These are phyloP conservation scores for Psilocybe cubensis DNA, from an alignment of 768 basidiomycete species.

Conservation along the genomic window DNA sequence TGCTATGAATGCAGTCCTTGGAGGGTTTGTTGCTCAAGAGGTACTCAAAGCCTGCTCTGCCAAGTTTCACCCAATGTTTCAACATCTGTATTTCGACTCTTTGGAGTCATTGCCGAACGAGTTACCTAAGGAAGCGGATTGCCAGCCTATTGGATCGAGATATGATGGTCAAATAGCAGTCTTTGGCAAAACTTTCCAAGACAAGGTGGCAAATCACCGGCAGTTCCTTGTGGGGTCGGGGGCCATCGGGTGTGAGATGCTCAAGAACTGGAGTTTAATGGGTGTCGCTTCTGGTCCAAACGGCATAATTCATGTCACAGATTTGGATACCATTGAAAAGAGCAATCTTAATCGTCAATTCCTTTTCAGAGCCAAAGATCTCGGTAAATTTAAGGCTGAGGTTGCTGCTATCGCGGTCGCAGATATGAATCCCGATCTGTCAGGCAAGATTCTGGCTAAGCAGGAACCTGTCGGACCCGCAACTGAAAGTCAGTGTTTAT, in stretches of 20 bases:
- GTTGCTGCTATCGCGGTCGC: constrained; percentile 89
- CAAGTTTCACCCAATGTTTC: constrained; percentile 97
- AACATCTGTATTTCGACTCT: constrained; percentile 96
- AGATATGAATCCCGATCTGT: constrained; percentile 94
- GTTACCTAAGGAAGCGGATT: constrained; percentile 82
- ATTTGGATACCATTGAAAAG: constrained; percentile 99
- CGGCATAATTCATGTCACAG: constrained; percentile 90
- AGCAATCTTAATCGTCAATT: constrained; percentile 98
- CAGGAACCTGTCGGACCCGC: constrained; percentile 93
- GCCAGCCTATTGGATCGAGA: constrained; percentile 78
- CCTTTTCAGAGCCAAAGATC: constrained; percentile 93
- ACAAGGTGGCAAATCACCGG: constrained; percentile 85
- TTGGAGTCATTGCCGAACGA: constrained; percentile 86
- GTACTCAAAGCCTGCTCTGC: constrained; percentile 96
- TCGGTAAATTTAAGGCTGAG: constrained; percentile 97
- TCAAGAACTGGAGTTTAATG: constrained; percentile 99
- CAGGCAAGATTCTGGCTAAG: constrained; percentile 82
- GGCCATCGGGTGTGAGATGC: constrained; percentile 99
- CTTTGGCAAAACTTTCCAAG: constrained; percentile 91
- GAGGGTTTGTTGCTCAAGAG: constrained; percentile 98
- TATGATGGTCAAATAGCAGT: constrained; percentile 97
- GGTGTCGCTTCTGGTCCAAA: constrained; percentile 82
- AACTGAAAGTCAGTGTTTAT: constrained; percentile 77
- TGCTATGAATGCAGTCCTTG: constrained; percentile 91
- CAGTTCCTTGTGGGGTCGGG: constrained; percentile 99